Evolutionary conservation across 257 asterid species (phyloP), one percentile per base, ranked within the genome.

Genomic region (Craterostigma plantagineum): DNA sequence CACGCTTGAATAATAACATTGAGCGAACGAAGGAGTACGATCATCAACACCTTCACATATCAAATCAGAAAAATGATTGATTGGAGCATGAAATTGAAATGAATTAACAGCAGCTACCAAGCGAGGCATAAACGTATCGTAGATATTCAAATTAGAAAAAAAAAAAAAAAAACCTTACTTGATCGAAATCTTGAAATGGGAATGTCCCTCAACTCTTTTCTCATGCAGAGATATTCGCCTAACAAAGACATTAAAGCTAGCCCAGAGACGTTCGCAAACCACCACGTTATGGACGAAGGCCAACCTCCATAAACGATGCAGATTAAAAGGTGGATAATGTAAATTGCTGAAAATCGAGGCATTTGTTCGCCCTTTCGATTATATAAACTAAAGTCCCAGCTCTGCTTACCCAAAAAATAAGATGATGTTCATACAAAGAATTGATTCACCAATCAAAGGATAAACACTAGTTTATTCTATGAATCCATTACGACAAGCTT

Each of bases 231-330:
- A 65, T 66, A 70, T 74, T 82, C 92, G 56, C 95, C 86, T 54
- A 82, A 60, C 61, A 82, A 59, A 23, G 77, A 78, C 93, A 79
- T 87, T 59, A 68, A 76, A 0, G 81, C 86, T 46, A 87, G 67
- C 48, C 92, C 69, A 7, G 81, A 68, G 55, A 72, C 63, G 65
- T 79, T 74, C 66, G 74, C 83, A 60, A 76, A 69, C 98, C 98
- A 87, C 98, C 98, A 87, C 4, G 81, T 76, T 54, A 79, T 43
- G 14, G 98, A 82, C 47, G 82, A 61, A 39, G 98, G 98, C 91
- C 95, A 87, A 18, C 93, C 95, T 61, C 95, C 98, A 48, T 82
- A 87, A 10, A 60, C n/a, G 52, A 64, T 53, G 75, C 93, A 81
- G 44, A 76, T 66, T 63, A 82, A 59, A 38, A 76, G 91, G 54